phyloP scores from a whole-genome alignment of 2,329 filamentous ascomycete genomes.

The Neopestalotiopsis sp. region DNA sequence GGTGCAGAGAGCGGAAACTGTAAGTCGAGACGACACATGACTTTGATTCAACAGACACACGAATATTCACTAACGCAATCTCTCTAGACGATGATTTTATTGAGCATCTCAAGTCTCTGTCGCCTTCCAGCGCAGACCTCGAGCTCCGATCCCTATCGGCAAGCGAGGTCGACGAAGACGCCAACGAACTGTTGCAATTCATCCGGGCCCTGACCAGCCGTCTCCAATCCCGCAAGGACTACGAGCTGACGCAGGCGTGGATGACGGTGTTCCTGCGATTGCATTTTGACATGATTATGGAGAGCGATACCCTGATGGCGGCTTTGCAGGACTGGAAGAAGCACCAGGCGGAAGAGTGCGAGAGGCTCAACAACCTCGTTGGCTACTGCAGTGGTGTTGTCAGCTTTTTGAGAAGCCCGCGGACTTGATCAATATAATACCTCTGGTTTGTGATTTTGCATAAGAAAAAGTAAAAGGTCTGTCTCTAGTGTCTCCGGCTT shows the following conservation, averaged over 20 bases:
- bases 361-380: constrained; percentile 75
- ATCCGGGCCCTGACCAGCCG: constrained; percentile 78
- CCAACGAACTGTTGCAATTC: constrained; percentile 80
- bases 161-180: constrained; percentile 49
- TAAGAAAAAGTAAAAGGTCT: too few relatives aligned
- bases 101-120: constrained; percentile 78
- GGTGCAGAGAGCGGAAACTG: constrained; percentile 65
- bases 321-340: constrained; percentile 73
- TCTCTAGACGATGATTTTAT: constrained; percentile 70
- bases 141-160: constrained; percentile 81
- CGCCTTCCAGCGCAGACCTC: constrained; percentile 86
- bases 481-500: too few relatives aligned
- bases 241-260: constrained; percentile 95
- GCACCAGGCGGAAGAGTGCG: constrained; percentile 74
- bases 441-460: too few relatives aligned
- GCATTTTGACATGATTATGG: constrained; percentile 67
- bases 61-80: constrained; percentile 15
- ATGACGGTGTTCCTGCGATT: constrained; percentile 92
- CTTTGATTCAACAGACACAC: not conserved
- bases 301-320: constrained; percentile 57
- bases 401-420: constrained; percentile 73
- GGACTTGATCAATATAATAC: constrained; percentile 44
- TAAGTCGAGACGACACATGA: constrained; percentile 46
- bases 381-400: constrained; percentile 90
- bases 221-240: constrained; percentile 75